phyloP scores from a whole-genome alignment of 2,329 filamentous ascomycete genomes.

The Furcasterigmium furcatum region DNA sequence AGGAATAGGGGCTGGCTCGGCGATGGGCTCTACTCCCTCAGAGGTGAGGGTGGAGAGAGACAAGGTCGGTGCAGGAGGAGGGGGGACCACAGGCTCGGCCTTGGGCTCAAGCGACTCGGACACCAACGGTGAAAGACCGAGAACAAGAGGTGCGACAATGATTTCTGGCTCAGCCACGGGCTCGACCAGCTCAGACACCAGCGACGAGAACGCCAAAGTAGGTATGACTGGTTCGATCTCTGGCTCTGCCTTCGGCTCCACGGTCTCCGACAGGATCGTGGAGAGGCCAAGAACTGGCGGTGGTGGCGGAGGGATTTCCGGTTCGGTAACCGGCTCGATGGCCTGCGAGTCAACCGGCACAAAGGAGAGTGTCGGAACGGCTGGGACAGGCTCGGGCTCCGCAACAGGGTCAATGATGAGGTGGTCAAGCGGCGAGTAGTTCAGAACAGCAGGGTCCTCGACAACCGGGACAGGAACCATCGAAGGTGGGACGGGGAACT shows the following conservation, averaged over 20 bases:
- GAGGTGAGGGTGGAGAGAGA: slow-evolving; percentile 24
- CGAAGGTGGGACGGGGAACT: slow-evolving; percentile 51
- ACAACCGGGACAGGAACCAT: slow-evolving; percentile 25
- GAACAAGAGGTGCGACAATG: slow-evolving; percentile 9
- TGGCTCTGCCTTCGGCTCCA: slow-evolving; percentile 25
- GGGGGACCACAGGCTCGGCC: slow-evolving; percentile 19
- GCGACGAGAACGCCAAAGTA: slow-evolving; percentile 23
- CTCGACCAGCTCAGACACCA: slow-evolving; percentile 26
- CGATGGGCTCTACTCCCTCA: slow-evolving; percentile 32
- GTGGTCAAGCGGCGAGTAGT: slow-evolving; percentile 18
- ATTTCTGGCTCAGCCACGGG: slow-evolving; percentile 23
- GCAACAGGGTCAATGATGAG: slow-evolving; percentile 19
- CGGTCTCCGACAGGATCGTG: slow-evolving; percentile 16
- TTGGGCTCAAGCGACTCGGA: slow-evolving; percentile 27
- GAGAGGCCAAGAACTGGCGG: slow-evolving; percentile 12
- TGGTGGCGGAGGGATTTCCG: slow-evolving; percentile 13
- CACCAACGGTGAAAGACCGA: slow-evolving; percentile 24
- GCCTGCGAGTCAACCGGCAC: slow-evolving; percentile 41
- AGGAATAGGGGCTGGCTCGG: slow-evolving; percentile 8
- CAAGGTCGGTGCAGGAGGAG: slow-evolving; percentile 14
- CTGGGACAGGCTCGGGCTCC: slow-evolving; percentile 13
- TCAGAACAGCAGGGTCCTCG: slow-evolving; percentile 8
- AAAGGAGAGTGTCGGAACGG: slow-evolving; percentile 33
- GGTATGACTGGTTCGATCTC: slow-evolving; percentile 19
- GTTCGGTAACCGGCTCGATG: slow-evolving; percentile 39